A percentile compares a stretch with the other conserved stretches of the same genome.
phyloP scores from a whole-genome alignment of 1,139 yeast species.

The Suhomyces atakaporum region DNA sequence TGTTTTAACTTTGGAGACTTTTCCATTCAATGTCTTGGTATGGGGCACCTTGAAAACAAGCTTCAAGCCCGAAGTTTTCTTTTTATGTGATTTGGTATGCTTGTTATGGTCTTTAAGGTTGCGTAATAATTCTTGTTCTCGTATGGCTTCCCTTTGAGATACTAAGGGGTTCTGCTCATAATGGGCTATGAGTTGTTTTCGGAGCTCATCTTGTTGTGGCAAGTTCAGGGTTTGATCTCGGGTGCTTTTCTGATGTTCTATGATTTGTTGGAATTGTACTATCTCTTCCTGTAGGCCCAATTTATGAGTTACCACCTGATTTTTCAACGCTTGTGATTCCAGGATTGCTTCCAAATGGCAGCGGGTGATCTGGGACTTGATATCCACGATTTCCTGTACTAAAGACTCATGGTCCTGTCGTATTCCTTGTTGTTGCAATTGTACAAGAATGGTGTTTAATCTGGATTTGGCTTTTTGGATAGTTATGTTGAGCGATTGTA shows the following conservation, averaged over 20 bases:
- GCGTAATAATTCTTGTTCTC: conserved; percentile 26
- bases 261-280: conserved; percentile 28
- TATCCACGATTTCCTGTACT: conserved; percentile 14
- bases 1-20: conserved; percentile 2
- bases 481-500: conserved; percentile 41
- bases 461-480: conserved; percentile 23
- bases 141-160: conserved; percentile 44
- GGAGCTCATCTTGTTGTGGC: conserved; percentile 24
- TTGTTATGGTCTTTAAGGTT: conserved; percentile 5
- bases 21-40: conserved; percentile 1
- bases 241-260: conserved; percentile 14
- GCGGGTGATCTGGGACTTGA: conserved; percentile 17
- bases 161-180: conserved; percentile 38
- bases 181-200: conserved; percentile 37
- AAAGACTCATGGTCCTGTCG: conserved; percentile 9
- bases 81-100: no score
- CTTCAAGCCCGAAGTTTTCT: conserved; percentile 10
- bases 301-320: conserved; percentile 38
- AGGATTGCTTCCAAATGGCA: conserved; percentile 32
- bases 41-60: conserved; percentile 13
- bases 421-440: conserved; percentile 7
- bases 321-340: conserved; percentile 37
- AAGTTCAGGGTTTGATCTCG: conserved; percentile 13
- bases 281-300: conserved; percentile 33
- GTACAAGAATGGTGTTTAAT: conserved; percentile 11